Conservation (phyloP, 2,329 filamentous ascomycete species). For the Byssothecium circinans region DNA sequence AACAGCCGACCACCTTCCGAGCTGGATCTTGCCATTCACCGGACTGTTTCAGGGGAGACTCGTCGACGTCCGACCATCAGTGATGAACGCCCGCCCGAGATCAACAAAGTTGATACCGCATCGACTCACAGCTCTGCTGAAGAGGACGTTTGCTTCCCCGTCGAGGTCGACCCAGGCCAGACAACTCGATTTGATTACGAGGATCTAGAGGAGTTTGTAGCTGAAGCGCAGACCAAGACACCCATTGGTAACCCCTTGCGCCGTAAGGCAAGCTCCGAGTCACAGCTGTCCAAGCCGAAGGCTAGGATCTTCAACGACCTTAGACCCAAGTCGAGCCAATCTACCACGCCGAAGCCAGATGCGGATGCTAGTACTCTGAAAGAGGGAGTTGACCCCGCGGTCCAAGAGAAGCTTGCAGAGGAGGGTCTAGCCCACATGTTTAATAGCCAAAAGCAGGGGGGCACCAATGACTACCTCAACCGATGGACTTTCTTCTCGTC, state of each 20-base stretch:
- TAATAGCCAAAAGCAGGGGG: constrained; percentile 29
- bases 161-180: constrained; percentile 70
- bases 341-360: constrained; percentile 42
- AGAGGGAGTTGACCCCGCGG: constrained; percentile 26
- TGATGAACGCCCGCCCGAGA: constrained; percentile 61
- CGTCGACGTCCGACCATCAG: constrained; percentile 62
- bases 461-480: constrained; percentile 60
- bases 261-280: constrained; percentile 38
- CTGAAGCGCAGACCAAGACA: constrained; percentile 55
- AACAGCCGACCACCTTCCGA: constrained; percentile 60
- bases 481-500: constrained; percentile 98
- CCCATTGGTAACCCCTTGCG: constrained; percentile 48
- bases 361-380: constrained; percentile 34
- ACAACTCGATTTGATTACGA: constrained; percentile 88
- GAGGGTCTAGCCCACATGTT: constrained; percentile 41
- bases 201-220: constrained; percentile 88
- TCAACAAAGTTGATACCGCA: constrained; percentile 62
- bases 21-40: constrained; percentile 63
- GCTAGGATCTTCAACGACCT: constrained; percentile 64
- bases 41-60: constrained; percentile 71
- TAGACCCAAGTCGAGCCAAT: constrained; percentile 48
- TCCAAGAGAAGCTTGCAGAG: constrained; percentile 50
- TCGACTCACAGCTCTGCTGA: constrained; percentile 72
- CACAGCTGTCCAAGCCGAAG: constrained; percentile 52
- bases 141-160: constrained; percentile 86